Evolutionary conservation across 2,329 filamentous ascomycete genomes (phyloP), one percentile per base, ranked within the genome.

Genomic region (Exophiala phaeomuriformis): DNA sequence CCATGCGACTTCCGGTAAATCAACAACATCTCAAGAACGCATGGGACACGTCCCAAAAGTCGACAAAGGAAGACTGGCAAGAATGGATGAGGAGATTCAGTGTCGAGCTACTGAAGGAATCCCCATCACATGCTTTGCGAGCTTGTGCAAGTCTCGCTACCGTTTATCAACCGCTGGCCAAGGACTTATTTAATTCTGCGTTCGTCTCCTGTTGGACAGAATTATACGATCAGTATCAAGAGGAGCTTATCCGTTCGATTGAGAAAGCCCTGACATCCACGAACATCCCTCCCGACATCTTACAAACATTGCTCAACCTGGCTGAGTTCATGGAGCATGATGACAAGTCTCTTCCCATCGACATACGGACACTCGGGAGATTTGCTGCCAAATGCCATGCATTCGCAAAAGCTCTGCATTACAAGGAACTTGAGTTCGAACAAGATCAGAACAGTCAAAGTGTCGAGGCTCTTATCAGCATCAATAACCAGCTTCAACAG

Each of bases 321-420:
- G 93, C 93, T 27, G 93, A 99, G 68, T 99, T 98, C 69, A 99
- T 99, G 93, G 93, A 99, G 68, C 93, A 98, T 66, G 94, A 98
- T 64, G 93, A 99, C 69, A 98, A 98, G 70, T 91, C 94, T 9
- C 75, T 99, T 49, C 93, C 93, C 1, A 98, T 99, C 58, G 94
- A 99, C 66, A 96, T 99, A 60, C 80, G 93, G 46, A 90, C 93
- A 6, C 79, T 98, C 7, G 94, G 94, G 32, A 86, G 91, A 66
- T 95, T 97, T 68, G 93, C 93, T 46, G 91, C 88, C 19, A 91
- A 94, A 64, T 98, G 94, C 63, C 93, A 99, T 69, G 94, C 93
- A 3, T 98, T 95, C 67, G 93, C 93, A 33, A 99, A 99, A 71
- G 93, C 93, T 6, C 76, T 99, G 37, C 93, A 99, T 66, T 99